Evolutionary conservation across 176 grass and related monocot genomes (phyloP).

Genomic region (Juncus effusus): DNA sequence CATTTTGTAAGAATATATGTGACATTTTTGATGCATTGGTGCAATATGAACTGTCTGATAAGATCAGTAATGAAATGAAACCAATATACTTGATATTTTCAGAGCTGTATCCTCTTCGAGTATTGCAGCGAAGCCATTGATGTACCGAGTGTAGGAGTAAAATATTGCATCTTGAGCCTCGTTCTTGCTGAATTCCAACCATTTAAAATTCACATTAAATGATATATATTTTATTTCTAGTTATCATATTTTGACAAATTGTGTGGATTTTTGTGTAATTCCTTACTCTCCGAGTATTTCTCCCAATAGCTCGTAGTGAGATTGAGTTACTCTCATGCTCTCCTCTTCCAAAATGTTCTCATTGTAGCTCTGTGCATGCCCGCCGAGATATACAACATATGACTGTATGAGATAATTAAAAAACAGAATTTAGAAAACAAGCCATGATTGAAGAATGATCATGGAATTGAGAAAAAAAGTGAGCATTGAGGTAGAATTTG

Average conservation of each 20-base stretch:
- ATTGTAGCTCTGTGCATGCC: conserved; percentile 20
- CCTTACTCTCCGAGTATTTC: conserved; percentile 55
- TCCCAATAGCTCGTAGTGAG: conserved; percentile 62
- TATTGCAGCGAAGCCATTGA: conserved; percentile 77
- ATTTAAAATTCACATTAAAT: too few species aligned
- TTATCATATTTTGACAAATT: background rate
- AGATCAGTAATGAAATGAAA: too few species aligned
- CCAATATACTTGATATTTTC: conserved; percentile 39
- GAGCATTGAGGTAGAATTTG: background rate
- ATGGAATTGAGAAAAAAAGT: background rate
- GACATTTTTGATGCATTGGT: too few species aligned
- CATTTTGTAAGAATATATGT: too few species aligned
- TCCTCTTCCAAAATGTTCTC: conserved; percentile 23
- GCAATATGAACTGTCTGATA: too few species aligned
- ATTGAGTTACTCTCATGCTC: conserved; percentile 16
- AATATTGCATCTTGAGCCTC: conserved; percentile 50
- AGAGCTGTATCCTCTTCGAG: conserved; percentile 43
- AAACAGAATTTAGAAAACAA: background rate
- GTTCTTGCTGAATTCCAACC: conserved; percentile 27
- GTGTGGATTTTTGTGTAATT: background rate
- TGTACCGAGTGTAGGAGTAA: conserved; percentile 75
- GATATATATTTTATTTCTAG: background rate
- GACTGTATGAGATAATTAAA: conserved; percentile 15
- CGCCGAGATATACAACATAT: conserved; percentile 83
- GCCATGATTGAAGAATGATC: background rate